Evolutionary conservation across 2,329 filamentous ascomycete species (phyloP).

Genomic region (Geosmithia flava): DNA sequence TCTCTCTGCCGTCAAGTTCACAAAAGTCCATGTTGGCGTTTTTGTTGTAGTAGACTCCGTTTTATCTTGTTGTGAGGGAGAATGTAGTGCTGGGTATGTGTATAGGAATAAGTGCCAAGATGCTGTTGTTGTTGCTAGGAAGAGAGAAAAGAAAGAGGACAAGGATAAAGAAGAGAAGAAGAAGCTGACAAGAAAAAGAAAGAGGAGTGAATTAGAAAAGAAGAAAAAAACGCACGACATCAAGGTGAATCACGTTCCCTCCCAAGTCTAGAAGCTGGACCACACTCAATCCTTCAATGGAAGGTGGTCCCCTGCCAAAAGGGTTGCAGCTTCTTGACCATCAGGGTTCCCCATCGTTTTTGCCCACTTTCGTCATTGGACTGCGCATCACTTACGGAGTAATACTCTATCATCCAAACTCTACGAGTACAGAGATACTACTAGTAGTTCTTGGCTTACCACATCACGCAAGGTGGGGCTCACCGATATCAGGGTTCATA

Average conservation of each 20-base stretch:
- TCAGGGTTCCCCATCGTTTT: conserved; percentile 1
- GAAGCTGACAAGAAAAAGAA: not conserved
- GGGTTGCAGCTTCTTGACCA: conserved; percentile 1
- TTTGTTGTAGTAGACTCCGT: not conserved
- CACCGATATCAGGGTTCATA: too few species aligned
- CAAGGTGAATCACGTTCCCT: too few species aligned
- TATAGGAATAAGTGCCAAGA: not conserved
- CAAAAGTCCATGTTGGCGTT: not conserved
- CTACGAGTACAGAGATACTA: too few species aligned
- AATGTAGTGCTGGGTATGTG: too few species aligned
- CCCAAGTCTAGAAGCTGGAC: too few species aligned
- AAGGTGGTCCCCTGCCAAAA: not conserved
- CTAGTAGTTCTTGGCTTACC: too few species aligned
- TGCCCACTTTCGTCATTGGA: too few species aligned
- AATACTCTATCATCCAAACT: too few species aligned
- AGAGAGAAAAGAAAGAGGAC: not conserved
- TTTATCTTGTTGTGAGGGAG: not conserved
- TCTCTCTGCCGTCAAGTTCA: conserved; percentile 7
- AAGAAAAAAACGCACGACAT: too few species aligned
- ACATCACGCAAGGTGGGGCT: too few species aligned
- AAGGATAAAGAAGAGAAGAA: not conserved
- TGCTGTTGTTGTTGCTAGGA: not conserved
- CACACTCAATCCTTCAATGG: too few species aligned
- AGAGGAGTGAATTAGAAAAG: not conserved
- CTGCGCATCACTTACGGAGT: too few species aligned